Percentiles rank a stretch among this genome's conserved stretches.
Evolutionary conservation across 148 eudicot genomes (phyloP).

Genomic region (Mesembryanthemum crystallinum): DNA sequence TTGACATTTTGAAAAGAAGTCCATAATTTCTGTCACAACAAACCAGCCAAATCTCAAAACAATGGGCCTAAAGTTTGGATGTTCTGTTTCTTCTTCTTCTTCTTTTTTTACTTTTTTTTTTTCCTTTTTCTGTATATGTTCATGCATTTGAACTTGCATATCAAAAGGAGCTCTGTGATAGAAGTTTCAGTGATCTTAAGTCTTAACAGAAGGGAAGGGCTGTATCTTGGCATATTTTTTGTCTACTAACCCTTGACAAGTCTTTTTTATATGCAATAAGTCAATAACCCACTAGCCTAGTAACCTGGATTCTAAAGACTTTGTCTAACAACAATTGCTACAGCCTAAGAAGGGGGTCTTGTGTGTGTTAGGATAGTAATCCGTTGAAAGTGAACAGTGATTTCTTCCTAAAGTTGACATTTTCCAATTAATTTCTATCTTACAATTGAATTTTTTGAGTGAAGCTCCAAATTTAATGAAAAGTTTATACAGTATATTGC

Average conservation of each 20-base stretch:
- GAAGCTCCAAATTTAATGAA: background rate
- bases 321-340: background rate
- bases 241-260: background rate
- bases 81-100: conserved; percentile 11
- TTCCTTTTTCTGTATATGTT: background rate
- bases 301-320: background rate
- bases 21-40: conserved; percentile 7
- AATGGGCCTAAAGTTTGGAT: conserved; percentile 26
- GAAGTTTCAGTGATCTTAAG: background rate
- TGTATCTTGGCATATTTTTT: background rate
- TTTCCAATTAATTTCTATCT: background rate
- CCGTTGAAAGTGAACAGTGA: background rate
- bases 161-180: background rate
- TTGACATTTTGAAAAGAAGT: conserved; percentile 17
- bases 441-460: background rate
- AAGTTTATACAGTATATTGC: background rate
- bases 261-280: background rate
- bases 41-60: conserved; percentile 30
- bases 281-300: background rate
- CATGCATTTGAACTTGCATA: background rate
- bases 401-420: background rate
- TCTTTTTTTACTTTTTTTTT: too few species aligned
- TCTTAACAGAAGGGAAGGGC: background rate
- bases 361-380: background rate
- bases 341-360: background rate